Percentiles rank a stretch among this genome's conserved stretches.
phyloP scores from a whole-genome alignment of 1,139 yeast species.

The Pichia kudriavzevii region DNA sequence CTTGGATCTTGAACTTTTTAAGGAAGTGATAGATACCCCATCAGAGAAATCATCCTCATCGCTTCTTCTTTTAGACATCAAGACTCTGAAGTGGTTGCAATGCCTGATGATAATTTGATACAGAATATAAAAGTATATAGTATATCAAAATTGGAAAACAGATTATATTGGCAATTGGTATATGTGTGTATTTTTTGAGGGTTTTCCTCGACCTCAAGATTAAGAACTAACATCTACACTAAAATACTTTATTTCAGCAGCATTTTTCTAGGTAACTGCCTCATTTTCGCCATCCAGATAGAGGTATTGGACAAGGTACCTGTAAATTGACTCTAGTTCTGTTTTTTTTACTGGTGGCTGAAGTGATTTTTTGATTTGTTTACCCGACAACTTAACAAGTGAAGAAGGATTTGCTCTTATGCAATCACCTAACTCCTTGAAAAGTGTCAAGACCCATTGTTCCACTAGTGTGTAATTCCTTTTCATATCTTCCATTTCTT shows the following conservation, averaged over 20 bases:
- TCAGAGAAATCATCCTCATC: background rate
- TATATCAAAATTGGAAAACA: no score
- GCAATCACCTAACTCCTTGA: constrained; percentile 10
- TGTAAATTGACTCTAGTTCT: constrained; percentile 8
- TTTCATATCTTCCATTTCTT: constrained; percentile 4
- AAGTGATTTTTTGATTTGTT: constrained; percentile 4
- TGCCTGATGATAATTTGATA: background rate
- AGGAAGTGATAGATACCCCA: no score
- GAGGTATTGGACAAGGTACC: constrained; percentile 9
- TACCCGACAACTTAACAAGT: background rate
- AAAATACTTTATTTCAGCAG: background rate
- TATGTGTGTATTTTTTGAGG: no score
- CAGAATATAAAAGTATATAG: no score
- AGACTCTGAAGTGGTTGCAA: no score
- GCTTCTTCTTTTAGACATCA: background rate
- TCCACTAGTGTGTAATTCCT: constrained; percentile 7
- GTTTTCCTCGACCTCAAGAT: background rate
- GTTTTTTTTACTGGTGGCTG: constrained; percentile 8
- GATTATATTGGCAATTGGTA: no score
- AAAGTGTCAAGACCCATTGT: constrained; percentile 10
- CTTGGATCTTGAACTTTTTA: no score
- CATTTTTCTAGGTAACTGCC: background rate
- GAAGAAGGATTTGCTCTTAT: constrained; percentile 1
- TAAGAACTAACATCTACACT: no score
- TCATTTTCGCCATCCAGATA: constrained; percentile 5